phyloP scores from a whole-genome alignment of 345 rosid species.

The Euclidium syriacum region DNA sequence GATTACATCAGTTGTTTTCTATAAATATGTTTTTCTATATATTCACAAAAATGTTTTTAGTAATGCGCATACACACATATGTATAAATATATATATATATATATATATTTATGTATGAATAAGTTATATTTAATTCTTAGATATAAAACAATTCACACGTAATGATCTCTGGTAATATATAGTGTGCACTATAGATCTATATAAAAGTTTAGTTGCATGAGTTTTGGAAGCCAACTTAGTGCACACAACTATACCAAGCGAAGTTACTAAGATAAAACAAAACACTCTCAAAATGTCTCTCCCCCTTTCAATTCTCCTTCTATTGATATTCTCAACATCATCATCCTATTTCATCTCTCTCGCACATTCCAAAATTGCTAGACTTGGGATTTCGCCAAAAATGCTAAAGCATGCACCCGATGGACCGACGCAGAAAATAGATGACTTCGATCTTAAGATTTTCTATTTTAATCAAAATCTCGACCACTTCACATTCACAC shows the following conservation, averaged over 20 bases:
- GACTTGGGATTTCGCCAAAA: conserved; percentile 9
- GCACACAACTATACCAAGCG: not conserved
- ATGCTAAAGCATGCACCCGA: not conserved
- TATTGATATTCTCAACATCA: not conserved
- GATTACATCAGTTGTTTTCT: too few species aligned
- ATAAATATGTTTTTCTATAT: too few species aligned
- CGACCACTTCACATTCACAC: conserved; percentile 52
- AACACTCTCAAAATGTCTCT: conserved; percentile 4
- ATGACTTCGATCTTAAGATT: conserved; percentile 23
- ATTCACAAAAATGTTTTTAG: too few species aligned
- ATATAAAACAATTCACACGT: not conserved
- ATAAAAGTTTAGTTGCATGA: conserved; percentile 5
- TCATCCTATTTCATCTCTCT: conserved; percentile 16
- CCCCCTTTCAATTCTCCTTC: not conserved
- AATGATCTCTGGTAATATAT: not conserved
- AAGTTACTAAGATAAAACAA: not conserved
- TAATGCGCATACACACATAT: not conserved
- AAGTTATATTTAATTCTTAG: too few species aligned
- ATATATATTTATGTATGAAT: too few species aligned
- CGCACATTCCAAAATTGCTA: conserved; percentile 16
- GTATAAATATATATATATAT: too few species aligned
- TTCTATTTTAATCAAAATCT: conserved; percentile 38
- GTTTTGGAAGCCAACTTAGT: not conserved
- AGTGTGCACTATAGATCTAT: not conserved
- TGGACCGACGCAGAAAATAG: not conserved